Base-by-base conservation (phyloP, 768 basidiomycete species). In the Xerocomus spinulosus region DNA sequence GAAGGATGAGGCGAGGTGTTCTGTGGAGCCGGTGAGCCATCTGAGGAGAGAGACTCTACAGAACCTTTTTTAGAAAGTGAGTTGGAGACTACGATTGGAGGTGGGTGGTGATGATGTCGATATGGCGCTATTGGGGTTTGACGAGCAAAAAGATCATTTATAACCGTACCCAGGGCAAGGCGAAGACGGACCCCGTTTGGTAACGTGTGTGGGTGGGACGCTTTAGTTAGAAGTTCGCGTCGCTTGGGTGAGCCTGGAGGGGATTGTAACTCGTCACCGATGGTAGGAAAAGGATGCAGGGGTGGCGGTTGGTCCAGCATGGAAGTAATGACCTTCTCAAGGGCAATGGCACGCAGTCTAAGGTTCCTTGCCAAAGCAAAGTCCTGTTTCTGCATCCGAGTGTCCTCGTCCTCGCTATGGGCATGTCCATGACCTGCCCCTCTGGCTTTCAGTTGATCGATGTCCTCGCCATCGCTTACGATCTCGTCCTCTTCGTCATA, bases 261-360 rank as follows among this genome's bases (percentile, higher is more conserved):
- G 3, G 78, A 74, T 38, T 73, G 62, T 12, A 71, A 53, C 50
- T 80, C 82, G 23, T 81, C 81, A 28, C 76, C 79, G 34, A 77
- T 40, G 28, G 41, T 34, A 30, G 52, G 73, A 29, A 75, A 67
- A 4, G 80, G 78, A 26, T 80, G 79, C 12, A 81, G 66, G 1
- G 80, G 77, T 2, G 88, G 88, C 0, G 85, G 84, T 53, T 90
- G 87, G 46, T 82, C 81, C 13, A 92, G 78, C 87, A 92, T 90
- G 37, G 82, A 76, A 1, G 78, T 81, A 41, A 88, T 77, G 35
- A 92, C 87, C 59, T 88, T 90, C 64, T 92, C 90, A 17, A 92
- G 74, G 12, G 85, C 83, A 53, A 91, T 87, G 1, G 90, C 85
- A 24, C 86, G 81, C 24, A 87, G 71, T 46, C 85, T 74, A 28